Evolutionary conservation across 176 grass and related monocot genomes (phyloP).

Genomic region (Carex pumila): DNA sequence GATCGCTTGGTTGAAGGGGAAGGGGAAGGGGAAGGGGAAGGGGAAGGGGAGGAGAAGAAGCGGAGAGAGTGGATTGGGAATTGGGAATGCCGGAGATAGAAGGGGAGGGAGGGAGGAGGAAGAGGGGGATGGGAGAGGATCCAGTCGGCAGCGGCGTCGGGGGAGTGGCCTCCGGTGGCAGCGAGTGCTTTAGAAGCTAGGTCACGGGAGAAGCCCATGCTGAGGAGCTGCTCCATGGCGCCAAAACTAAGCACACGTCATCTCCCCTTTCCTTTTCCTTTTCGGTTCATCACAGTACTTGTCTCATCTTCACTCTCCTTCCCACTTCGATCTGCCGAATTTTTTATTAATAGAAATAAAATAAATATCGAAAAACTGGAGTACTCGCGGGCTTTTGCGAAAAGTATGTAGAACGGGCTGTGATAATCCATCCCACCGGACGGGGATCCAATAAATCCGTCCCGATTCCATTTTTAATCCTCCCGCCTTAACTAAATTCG

Average conservation of each 20-base stretch:
- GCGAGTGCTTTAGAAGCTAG: constrained; percentile 31
- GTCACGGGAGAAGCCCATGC: constrained; percentile 46
- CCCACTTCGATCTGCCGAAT: too few species aligned
- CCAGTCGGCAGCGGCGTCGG: not conserved
- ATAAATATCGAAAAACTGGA: too few species aligned
- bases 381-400: too few species aligned
- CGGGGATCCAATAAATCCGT: too few species aligned
- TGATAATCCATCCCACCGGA: too few species aligned
- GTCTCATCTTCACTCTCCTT: too few species aligned
- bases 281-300: too few species aligned
- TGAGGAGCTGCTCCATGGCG: constrained; percentile 35
- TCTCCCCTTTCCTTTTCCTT: too few species aligned
- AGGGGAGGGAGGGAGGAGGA: constrained; percentile 6
- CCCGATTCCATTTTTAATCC: too few species aligned
- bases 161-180: constrained; percentile 24
- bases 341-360: too few species aligned
- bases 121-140: constrained; percentile 30
- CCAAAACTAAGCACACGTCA: not conserved
- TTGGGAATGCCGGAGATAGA: not conserved
- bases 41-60: not conserved
- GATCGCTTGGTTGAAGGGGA: not conserved
- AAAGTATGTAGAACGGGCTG: too few species aligned
- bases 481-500: too few species aligned
- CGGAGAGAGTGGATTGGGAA: constrained; percentile 6
- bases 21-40: not conserved